Base-by-base conservation (phyloP, 2,329 filamentous ascomycete species). In the Epichloe uncinata region DNA sequence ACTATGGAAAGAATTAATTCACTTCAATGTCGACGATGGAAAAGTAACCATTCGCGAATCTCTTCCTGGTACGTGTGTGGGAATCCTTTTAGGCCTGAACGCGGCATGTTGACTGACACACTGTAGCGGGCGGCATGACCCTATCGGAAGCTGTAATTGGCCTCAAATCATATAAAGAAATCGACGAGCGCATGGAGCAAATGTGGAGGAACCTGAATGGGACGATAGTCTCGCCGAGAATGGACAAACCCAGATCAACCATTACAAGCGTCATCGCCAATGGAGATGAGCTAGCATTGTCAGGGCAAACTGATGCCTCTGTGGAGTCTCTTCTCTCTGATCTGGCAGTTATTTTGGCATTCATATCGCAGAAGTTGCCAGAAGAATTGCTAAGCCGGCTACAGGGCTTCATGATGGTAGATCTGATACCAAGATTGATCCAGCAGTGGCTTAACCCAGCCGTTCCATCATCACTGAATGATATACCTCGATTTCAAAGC, bases 391-490 rank as follows among this genome's bases (percentile, higher is more conserved):
- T 81, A 1, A 68, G 72, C 44, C 73, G 78, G 1, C 68, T 96
- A 1, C 85, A 85, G 0, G 71, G 75, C 12, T 75, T 79, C 8
- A 78, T 96, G 62, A 78, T 95, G 63, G 81, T 82, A 0, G 73
- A 77, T 38, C 66, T 95, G 9, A 75, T 83, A 8, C 74, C 79
- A 5, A 78, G 79, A 20, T 73, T 96, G 11, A 82, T 88, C 40
- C 76, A 76, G 4, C 72, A 76, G 4, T 95, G 88, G 84, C 74
- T 98, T 7, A 79, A 86, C 34, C 75, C 80, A 13, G 79, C 81
- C 1, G 82, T 98, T 0, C 91, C 93, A 1, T 72, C 83, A 2
- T 83, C 85, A 0, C 71, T 95, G 11, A 72, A 77, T 11, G 81
- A 84, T 11, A 81, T 96, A 64, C 71, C 73, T 8, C 71, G 70